Evolutionary conservation across 163 green algal species (phyloP), one percentile per base, ranked within the genome.

Genomic region (Coccomyxa subellipsoidea): DNA sequence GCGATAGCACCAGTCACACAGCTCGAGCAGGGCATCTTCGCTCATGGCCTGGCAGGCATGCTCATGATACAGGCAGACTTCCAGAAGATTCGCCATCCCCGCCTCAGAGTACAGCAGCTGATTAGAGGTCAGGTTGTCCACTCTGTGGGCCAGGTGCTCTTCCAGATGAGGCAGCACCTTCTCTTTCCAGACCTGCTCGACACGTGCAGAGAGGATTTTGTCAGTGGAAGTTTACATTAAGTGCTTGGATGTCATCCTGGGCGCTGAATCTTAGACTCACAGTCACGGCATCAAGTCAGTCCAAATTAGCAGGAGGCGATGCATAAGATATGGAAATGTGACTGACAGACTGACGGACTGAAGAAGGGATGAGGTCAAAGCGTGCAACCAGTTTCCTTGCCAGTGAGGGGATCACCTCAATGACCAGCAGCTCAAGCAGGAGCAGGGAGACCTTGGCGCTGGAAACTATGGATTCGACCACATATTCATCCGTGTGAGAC

Each of bases 1-100:
- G 66, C 94, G 88, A 10, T 91, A 83, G 81, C 88, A 93, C 92
- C 94, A 98, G 86, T 98, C 94, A 18, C 80, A 86, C 40, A 98
- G 88, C 89, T 98, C 95, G 39, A 98, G 84, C 79, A 94, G 69
- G 2, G 87, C 84, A 80, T 98, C 94, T 81, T 97, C 93, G 27
- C 78, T 76, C 32, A 93, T 37, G 0, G 90, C 90, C 81, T 95
- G 89, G 38, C 81, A 88, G 0, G 89, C 91, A 35, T 96, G 81
- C 0, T 82, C 75, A 84, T 98, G 93, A 84, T 90, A 96, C 75
- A 98, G 81, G 12, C 85, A 79, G 38, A 96, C 87, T 91, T 98
- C 94, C 23, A 98, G 85, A 77, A 98, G 84, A 84, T 97, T 98
- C 37, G 91, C 91, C 15, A 97, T 38, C 21, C 86, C 83, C 4